Evolutionary conservation across 495 filamentous ascomycete genomes (phyloP).

Genomic region (Sabuloglossum arenarium): DNA sequence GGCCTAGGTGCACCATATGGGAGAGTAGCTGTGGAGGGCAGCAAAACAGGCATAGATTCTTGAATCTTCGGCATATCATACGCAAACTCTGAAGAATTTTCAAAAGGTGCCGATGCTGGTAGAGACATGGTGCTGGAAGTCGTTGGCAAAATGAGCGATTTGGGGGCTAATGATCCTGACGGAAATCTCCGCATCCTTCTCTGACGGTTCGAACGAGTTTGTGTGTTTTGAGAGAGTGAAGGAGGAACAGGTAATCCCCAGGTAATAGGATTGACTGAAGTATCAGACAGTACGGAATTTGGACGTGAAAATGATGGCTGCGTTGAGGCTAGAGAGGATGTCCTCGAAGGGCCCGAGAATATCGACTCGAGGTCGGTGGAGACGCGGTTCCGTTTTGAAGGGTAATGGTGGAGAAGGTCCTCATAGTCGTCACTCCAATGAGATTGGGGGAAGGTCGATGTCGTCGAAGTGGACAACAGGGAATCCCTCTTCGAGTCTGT

Average conservation of each 20-base stretch:
- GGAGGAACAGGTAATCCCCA: background rate
- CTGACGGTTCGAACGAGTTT: background rate
- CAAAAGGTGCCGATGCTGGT: background rate
- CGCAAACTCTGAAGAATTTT: background rate
- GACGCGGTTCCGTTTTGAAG: slow-evolving; percentile 1
- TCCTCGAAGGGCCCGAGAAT: background rate
- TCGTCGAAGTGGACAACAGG: background rate
- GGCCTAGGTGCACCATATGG: background rate
- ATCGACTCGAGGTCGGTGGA: background rate
- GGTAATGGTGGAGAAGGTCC: slow-evolving; percentile 1
- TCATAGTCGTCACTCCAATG: background rate
- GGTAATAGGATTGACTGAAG: background rate
- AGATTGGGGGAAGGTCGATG: background rate
- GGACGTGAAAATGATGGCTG: background rate
- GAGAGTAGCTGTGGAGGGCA: background rate
- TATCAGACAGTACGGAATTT: background rate
- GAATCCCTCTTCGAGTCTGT: background rate
- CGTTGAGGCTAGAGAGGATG: background rate
- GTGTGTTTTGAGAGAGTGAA: background rate
- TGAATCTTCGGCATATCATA: background rate
- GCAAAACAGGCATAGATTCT: background rate
- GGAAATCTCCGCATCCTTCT: slow-evolving; percentile 4
- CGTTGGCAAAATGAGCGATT: slow-evolving; percentile 2
- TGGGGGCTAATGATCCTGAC: background rate
- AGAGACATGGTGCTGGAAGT: background rate